Conservation (phyloP, 2,329 filamentous ascomycete species). For the Sclerotinia subarctica region DNA sequence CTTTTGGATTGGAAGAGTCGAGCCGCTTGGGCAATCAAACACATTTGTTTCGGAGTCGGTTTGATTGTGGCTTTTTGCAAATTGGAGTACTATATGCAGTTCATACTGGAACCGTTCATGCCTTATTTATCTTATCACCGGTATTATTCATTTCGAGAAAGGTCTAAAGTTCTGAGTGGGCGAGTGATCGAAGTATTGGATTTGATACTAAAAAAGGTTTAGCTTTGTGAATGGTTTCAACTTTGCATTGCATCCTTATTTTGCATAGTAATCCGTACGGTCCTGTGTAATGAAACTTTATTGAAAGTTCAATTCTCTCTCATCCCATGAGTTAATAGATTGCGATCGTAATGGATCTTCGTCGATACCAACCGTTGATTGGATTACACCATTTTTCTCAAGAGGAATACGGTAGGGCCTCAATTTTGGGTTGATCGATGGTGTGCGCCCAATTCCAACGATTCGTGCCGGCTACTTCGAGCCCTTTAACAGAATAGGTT, state of each 20-base stretch:
- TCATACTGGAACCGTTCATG: conserved; percentile 3
- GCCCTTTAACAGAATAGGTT: neutral
- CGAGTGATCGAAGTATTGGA: neutral
- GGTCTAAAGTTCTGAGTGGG: neutral
- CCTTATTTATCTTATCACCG: neutral
- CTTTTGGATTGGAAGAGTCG: conserved; percentile 11
- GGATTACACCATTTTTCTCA: neutral
- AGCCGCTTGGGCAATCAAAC: conserved; percentile 12
- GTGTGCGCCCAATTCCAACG: neutral
- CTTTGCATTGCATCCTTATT: neutral
- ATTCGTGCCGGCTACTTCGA: neutral
- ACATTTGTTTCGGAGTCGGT: conserved; percentile 11
- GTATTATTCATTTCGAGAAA: neutral
- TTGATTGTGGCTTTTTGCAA: conserved; percentile 8
- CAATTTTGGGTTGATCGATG: neutral
- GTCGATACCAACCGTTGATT: neutral
- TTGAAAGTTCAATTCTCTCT: neutral
- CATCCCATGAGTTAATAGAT: neutral
- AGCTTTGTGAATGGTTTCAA: neutral
- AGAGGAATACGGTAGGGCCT: neutral
- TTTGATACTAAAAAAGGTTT: neutral
- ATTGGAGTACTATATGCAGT: conserved; percentile 1
- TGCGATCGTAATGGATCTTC: neutral
- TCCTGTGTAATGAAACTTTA: neutral
- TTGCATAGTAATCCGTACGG: neutral